Base-by-base conservation (phyloP, 768 basidiomycete genomes). In the Suillus tomentosus region DNA sequence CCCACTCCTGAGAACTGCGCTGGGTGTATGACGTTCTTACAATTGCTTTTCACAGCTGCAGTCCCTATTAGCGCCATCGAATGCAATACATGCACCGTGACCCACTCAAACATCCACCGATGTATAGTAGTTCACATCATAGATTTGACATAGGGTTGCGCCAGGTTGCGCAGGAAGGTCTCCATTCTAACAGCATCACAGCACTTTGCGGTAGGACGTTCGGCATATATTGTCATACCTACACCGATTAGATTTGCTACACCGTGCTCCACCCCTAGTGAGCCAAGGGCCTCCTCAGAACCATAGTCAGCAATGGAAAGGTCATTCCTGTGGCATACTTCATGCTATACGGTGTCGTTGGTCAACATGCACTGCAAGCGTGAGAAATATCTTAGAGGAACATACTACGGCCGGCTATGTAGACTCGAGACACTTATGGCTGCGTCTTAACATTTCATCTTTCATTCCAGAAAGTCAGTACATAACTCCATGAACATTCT, bases 1-100 rank as follows among this genome's bases (percentile, higher is more conserved):
- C 42, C 24, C 36, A 42, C 72, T 69, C 70, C 66, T 71, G 72
- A 76, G 60, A 51, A 61, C 19, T 5, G 3, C 14, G 13, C 19
- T 10, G 34, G 13, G 37, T 36, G 27, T 22, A 58, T 51, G 14
- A 36, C 60, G 13, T 61, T 58, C 62, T 76, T 58, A 75, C 15
- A 0, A 22, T 5, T 42, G 19, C 7, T 62, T 27, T 40, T 59
- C 37, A 22, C 61, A 57, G 62, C 61, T 64, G 37, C 34, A 64
- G 37, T 40, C 64, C 39, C 45, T 58, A 56, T 34, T 43, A 27
- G 63, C 62, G 10, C 53, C 65, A 31, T 63, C 65, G 14, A 59
- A 43, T 9, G 36, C 62, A 57, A 63, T 63, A 54, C 64, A 63
- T 9, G 62, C 62, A 15, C 37, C 65, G 43, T 64, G 36, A 64